These are phyloP conservation scores for Blastocystis sp. DNA, from an alignment of 352 stramenopile genomes.

Conservation along the genomic window DNA sequence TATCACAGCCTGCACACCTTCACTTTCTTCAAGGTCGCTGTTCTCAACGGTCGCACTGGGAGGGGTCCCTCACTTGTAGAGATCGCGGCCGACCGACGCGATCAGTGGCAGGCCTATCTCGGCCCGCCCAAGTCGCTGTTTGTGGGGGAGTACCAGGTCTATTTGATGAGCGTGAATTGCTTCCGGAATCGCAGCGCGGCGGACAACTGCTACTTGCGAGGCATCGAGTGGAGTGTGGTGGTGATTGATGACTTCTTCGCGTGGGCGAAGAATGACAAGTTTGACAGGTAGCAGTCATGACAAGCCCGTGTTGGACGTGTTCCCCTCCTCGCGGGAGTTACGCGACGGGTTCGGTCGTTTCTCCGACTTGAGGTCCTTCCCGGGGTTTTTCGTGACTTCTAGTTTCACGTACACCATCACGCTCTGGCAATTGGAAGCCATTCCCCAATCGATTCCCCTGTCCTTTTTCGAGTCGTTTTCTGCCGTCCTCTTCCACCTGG, in stretches of 20 bases:
- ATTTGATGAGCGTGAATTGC: not conserved
- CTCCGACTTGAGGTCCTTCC: not conserved
- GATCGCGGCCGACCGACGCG: not conserved
- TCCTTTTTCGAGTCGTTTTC: not conserved
- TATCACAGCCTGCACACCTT: constrained; percentile 15
- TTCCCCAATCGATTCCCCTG: not conserved
- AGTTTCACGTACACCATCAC: constrained; percentile 13
- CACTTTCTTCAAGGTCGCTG: constrained; percentile 34
- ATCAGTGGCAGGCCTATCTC: constrained; percentile 39
- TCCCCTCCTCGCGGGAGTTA: constrained; percentile 18
- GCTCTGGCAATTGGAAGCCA: not conserved
- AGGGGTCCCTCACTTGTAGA: not conserved
- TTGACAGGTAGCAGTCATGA: not conserved
- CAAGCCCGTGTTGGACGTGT: not conserved
- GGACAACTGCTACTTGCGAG: constrained; percentile 11
- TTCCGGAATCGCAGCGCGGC: not conserved
- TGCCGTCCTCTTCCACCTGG: not conserved
- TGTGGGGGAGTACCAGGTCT: constrained; percentile 29
- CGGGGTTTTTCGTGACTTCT: not conserved
- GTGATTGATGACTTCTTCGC: not conserved
- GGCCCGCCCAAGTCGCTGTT: not conserved
- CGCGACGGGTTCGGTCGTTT: constrained; percentile 12
- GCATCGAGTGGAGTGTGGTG: not conserved
- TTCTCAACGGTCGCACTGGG: constrained; percentile 19
- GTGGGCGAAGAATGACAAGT: not conserved